These are phyloP conservation scores for Neurospora sp. DNA, from an alignment of 495 filamentous ascomycete genomes.

Conservation along the genomic window DNA sequence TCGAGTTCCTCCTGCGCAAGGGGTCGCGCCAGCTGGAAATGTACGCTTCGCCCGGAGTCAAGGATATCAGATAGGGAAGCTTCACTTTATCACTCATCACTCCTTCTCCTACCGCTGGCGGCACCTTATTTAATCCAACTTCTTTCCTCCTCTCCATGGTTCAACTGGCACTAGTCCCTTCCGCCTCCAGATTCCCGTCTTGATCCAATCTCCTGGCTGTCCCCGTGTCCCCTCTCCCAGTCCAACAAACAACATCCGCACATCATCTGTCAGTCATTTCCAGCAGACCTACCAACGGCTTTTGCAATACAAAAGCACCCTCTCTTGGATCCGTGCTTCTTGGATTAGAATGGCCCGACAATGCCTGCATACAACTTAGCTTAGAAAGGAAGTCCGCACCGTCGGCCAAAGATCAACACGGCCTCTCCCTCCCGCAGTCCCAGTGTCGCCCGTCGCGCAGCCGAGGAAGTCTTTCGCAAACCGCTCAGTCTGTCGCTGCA, in stretches of 20 bases:
- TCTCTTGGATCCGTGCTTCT: conserved; percentile 11
- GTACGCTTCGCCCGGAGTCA: conserved; percentile 74
- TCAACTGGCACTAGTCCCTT: background rate
- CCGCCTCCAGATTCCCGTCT: background rate
- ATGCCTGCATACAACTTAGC: conserved; percentile 40
- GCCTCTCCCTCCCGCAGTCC: conserved; percentile 13
- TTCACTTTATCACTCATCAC: background rate
- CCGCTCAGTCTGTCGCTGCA: conserved; percentile 22
- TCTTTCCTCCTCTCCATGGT: background rate
- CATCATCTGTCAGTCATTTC: background rate
- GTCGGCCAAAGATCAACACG: conserved; percentile 28
- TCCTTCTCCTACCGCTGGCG: background rate
- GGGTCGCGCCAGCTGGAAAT: conserved; percentile 78
- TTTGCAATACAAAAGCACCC: conserved; percentile 7
- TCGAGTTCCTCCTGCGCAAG: conserved; percentile 82
- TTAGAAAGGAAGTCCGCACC: conserved; percentile 39
- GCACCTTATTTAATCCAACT: background rate
- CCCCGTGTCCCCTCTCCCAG: background rate
- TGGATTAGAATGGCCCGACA: conserved; percentile 27
- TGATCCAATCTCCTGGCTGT: background rate
- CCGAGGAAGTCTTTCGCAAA: conserved; percentile 24
- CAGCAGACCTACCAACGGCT: background rate
- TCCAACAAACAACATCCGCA: background rate
- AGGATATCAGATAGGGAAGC: conserved; percentile 52
- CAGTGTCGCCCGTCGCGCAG: conserved; percentile 22